Conservation (phyloP, 768 basidiomycete genomes). For the Pleurotus eryngii region DNA sequence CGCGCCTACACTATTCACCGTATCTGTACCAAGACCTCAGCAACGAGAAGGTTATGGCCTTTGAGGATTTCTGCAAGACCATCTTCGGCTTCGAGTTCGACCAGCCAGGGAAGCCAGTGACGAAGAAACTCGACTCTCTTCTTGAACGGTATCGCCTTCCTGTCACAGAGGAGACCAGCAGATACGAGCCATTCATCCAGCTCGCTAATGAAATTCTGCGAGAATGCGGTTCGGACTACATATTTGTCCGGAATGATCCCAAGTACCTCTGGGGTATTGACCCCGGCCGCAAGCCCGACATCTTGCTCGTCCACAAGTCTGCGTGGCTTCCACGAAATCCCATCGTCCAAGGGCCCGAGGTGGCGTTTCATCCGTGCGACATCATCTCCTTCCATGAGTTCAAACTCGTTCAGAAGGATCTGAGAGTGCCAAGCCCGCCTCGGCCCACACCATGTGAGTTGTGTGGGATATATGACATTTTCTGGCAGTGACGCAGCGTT, state of each 20-base stretch:
- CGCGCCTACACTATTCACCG: too few relatives aligned
- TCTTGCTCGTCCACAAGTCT: neutral
- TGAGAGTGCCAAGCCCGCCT: neutral
- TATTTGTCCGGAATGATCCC: conserved; percentile 8
- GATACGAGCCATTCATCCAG: neutral
- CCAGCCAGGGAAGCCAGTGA: neutral
- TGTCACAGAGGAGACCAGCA: neutral
- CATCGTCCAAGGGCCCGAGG: neutral
- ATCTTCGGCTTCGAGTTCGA: neutral
- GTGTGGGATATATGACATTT: neutral
- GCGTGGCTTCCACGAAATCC: neutral
- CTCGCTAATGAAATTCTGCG: neutral
- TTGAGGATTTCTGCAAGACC: neutral
- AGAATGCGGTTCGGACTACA: neutral
- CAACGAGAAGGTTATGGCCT: neutral
- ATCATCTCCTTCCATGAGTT: conserved; percentile 2
- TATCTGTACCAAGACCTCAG: conserved; percentile 5
- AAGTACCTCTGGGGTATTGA: neutral
- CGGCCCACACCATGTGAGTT: neutral
- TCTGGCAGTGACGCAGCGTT: neutral
- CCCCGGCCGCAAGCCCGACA: conserved; percentile 2
- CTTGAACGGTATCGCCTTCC: neutral
- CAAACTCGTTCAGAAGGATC: conserved; percentile 1
- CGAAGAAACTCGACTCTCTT: neutral
- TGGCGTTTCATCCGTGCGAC: neutral